Conservation (phyloP, 306 rosid genomes). For the Rosa rugosa region DNA sequence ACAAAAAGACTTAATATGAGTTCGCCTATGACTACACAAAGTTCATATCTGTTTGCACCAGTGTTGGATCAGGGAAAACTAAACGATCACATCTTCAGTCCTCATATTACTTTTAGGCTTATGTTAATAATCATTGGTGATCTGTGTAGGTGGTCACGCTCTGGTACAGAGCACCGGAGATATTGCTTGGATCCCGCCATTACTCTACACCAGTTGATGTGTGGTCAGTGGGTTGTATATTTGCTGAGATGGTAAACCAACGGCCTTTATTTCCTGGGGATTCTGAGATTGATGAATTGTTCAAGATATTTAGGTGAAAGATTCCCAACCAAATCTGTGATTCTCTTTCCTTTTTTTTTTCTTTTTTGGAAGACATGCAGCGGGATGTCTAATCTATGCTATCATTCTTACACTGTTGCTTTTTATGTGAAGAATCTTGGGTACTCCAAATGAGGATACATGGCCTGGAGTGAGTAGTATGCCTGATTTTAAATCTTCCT, state of each 20-base stretch:
- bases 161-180: slow-evolving; percentile 99
- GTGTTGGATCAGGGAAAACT: neutral
- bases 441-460: slow-evolving; percentile 89
- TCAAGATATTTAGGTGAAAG: slow-evolving; percentile 83
- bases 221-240: slow-evolving; percentile 99
- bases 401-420: slow-evolving; percentile 15
- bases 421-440: slow-evolving; percentile 71
- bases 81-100: slow-evolving; percentile 2
- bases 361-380: slow-evolving; percentile 2
- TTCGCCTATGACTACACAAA: neutral
- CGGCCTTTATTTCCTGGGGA: slow-evolving; percentile 97
- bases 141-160: slow-evolving; percentile 85
- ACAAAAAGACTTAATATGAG: neutral
- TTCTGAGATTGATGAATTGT: slow-evolving; percentile 97
- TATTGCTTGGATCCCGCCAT: slow-evolving; percentile 97
- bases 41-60: neutral
- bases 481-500: slow-evolving; percentile 95
- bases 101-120: neutral
- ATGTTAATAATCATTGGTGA: slow-evolving; percentile 21
- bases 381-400: neutral
- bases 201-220: slow-evolving; percentile 98
- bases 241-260: slow-evolving; percentile 97
- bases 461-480: slow-evolving; percentile 98
- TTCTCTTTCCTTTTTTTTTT: neutral
- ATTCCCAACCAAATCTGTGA: slow-evolving; percentile 16